Conservation (phyloP, 116 monocot species). For the Posidonia oceanica region DNA sequence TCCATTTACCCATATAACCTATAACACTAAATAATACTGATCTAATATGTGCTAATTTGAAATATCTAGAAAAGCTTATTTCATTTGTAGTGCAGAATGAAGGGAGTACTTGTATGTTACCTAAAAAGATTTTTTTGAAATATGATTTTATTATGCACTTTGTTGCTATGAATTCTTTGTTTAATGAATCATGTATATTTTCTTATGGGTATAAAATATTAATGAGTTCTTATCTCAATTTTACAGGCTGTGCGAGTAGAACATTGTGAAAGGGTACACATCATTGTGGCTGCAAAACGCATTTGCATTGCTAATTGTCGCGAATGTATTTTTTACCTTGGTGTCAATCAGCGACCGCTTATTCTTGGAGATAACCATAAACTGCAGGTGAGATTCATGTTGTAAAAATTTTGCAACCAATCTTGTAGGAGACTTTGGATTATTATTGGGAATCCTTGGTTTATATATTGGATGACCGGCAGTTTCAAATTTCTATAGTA, state of each 20-base stretch:
- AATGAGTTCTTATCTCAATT: not conserved
- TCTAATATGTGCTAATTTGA: too few relatives aligned
- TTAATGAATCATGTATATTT: too few relatives aligned
- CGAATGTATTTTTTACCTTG: slow-evolving; percentile 87
- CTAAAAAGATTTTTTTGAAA: not conserved
- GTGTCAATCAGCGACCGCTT: slow-evolving; percentile 84
- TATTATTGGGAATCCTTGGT: too few relatives aligned
- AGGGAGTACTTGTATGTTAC: not conserved
- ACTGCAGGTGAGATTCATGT: slow-evolving; percentile 37
- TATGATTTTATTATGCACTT: too few relatives aligned
- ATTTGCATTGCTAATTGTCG: slow-evolving; percentile 97
- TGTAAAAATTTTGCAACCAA: not conserved
- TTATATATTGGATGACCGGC: too few relatives aligned
- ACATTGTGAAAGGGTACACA: slow-evolving; percentile 96
- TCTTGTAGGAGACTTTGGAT: too few relatives aligned
- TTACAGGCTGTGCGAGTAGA: slow-evolving; percentile 82
- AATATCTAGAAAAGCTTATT: too few relatives aligned
- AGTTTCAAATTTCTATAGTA: too few relatives aligned
- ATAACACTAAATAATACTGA: too few relatives aligned
- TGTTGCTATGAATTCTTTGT: too few relatives aligned
- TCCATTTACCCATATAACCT: too few relatives aligned
- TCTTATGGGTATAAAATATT: not conserved
- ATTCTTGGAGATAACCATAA: slow-evolving; percentile 98
- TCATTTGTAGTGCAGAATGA: not conserved
- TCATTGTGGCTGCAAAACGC: slow-evolving; percentile 69